These are phyloP conservation scores for Kazachstania sp. DNA, from an alignment of 1,139 yeast genomes.

Conservation along the genomic window DNA sequence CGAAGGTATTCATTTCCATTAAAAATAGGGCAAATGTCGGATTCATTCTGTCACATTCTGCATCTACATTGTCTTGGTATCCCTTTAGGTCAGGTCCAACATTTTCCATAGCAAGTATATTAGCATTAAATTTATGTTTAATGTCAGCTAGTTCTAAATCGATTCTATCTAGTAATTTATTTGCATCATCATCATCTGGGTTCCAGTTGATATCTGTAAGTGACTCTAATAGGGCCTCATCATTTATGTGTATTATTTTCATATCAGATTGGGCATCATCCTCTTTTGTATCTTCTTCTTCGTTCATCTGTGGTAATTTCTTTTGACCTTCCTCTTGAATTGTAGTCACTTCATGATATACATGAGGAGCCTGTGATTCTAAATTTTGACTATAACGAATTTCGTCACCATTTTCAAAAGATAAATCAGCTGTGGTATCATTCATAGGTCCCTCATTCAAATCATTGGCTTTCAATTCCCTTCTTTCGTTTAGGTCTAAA, in stretches of 20 bases:
- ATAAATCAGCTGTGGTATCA: constrained; percentile 14
- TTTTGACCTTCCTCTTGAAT: constrained; percentile 24
- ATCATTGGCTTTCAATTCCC: constrained; percentile 1
- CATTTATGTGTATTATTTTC: constrained; percentile 8
- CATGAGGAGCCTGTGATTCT: constrained; percentile 14
- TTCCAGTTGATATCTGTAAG: constrained; percentile 73
- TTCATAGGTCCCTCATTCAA: constrained; percentile 11
- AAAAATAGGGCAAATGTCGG: constrained; percentile 48
- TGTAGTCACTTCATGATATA: constrained; percentile 28
- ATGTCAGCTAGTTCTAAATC: constrained; percentile 43
- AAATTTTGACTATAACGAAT: constrained; percentile 20
- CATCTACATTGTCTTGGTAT: constrained; percentile 36
- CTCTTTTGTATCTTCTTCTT: neutral
- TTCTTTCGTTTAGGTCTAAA: neutral
- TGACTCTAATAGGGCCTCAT: constrained; percentile 35
- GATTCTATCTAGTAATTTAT: constrained; percentile 47
- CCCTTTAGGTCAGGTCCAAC: constrained; percentile 38
- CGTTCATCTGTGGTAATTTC: constrained; percentile 6
- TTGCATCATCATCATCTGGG: constrained; percentile 55
- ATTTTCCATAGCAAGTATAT: constrained; percentile 31
- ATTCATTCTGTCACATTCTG: constrained; percentile 59
- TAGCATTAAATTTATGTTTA: constrained; percentile 42
- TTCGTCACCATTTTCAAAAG: constrained; percentile 29
- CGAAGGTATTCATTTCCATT: constrained; percentile 51
- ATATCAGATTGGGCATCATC: neutral